These are phyloP conservation scores for Pascua sp. DNA, from an alignment of 1,284 basidiomycete genomes.

Conservation along the genomic window DNA sequence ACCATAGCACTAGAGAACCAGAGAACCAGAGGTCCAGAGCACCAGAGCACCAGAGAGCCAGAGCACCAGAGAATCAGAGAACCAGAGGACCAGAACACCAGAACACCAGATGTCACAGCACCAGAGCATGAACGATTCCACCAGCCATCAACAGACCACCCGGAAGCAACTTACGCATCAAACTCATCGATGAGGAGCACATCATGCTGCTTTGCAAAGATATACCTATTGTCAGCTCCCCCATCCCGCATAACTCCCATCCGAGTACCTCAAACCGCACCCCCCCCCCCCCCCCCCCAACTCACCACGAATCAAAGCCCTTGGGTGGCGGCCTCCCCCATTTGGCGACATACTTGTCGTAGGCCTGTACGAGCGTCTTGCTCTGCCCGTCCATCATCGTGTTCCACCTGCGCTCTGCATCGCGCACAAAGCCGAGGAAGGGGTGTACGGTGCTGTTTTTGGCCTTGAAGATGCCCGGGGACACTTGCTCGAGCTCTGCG, in stretches of 20 bases:
- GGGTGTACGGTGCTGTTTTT: slow-evolving; percentile 37
- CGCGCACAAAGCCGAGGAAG: slow-evolving; percentile 49
- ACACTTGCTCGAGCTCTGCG: slow-evolving; percentile 34
- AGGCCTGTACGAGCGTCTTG: slow-evolving; percentile 52
- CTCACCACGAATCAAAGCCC: slow-evolving; percentile 49
- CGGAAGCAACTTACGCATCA: slow-evolving; percentile 38
- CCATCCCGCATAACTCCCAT: background rate
- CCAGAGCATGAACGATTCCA: too few relatives aligned
- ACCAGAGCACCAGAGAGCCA: too few relatives aligned
- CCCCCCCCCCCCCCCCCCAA: too few relatives aligned
- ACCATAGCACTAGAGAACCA: too few relatives aligned
- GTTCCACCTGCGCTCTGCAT: slow-evolving; percentile 52
- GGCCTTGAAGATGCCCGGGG: slow-evolving; percentile 35
- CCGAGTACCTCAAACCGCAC: too few relatives aligned
- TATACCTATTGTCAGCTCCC: slow-evolving; percentile 27
- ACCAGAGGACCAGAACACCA: too few relatives aligned
- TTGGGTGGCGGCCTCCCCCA: slow-evolving; percentile 50
- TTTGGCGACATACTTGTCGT: slow-evolving; percentile 48
- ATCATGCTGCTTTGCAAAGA: slow-evolving; percentile 34
- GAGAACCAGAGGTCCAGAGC: too few relatives aligned
- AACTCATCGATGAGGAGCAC: slow-evolving; percentile 49
- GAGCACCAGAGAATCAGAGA: too few relatives aligned
- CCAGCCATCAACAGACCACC: background rate
- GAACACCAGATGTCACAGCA: too few relatives aligned
- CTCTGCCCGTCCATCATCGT: slow-evolving; percentile 49